A percentile compares a stretch with the other conserved stretches of the same genome.
Evolutionary conservation across 805 yeast genomes (phyloP).

Genomic region (Yarrowia divulgata): DNA sequence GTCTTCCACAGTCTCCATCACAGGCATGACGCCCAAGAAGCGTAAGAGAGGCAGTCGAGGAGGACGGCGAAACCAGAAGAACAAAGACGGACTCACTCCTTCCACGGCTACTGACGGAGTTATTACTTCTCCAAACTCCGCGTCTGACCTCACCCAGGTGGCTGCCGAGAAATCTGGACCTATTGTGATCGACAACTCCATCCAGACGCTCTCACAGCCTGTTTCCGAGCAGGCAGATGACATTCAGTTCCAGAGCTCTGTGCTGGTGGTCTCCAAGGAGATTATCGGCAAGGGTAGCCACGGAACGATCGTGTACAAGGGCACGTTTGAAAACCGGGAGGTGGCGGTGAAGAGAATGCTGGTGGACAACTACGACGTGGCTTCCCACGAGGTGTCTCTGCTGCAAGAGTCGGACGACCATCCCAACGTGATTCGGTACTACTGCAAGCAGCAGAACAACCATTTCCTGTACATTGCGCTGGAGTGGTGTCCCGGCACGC

Average conservation of each 20-base stretch:
- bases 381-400: conserved; percentile 86
- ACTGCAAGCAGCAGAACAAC: conserved; percentile 89
- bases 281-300: conserved; percentile 96
- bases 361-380: conserved; percentile 90
- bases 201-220: conserved; percentile 39
- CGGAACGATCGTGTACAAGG: conserved; percentile 93
- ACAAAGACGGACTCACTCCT: conserved; percentile 1
- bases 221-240: conserved; percentile 31
- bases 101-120: background rate
- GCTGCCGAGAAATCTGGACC: conserved; percentile 20
- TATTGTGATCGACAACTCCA: conserved; percentile 37
- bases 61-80: conserved; percentile 61
- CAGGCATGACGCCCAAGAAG: conserved; percentile 53
- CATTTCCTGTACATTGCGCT: conserved; percentile 90
- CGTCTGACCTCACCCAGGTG: conserved; percentile 1
- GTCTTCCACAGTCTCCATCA: conserved; percentile 6
- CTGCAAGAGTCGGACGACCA: conserved; percentile 96
- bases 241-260: conserved; percentile 34
- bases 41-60: conserved; percentile 89
- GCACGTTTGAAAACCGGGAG: conserved; percentile 88
- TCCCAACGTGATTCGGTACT: conserved; percentile 92
- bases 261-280: conserved; percentile 50
- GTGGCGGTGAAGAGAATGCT: conserved; percentile 97
- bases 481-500: conserved; percentile 86
- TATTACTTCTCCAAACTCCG: conserved; percentile 27